Base-by-base conservation (phyloP, 768 basidiomycete genomes). In the Mycena kentingensis region DNA sequence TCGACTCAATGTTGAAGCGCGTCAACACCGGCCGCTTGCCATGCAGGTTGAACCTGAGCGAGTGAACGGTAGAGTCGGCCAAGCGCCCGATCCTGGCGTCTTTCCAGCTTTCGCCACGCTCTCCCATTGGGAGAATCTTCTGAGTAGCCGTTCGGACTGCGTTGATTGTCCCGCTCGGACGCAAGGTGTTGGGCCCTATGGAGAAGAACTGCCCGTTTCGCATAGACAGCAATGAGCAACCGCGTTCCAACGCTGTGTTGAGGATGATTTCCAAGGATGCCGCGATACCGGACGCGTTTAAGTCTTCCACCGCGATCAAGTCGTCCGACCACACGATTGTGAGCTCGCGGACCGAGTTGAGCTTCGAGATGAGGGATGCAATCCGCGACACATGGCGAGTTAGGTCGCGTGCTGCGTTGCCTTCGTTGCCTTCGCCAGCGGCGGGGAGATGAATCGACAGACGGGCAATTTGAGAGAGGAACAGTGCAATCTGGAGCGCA, bases 401-500 rank as follows among this genome's bases (percentile, higher is more conserved):
- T 4, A 54, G 45, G n/a, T 41, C 29, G 16, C n/a, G n/a, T n/a
- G n/a, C n/a, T n/a, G n/a, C n/a, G n/a, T n/a, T n/a, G n/a, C n/a
- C n/a, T n/a, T n/a, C n/a, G n/a, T n/a, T n/a, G n/a, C n/a, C n/a
- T n/a, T n/a, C n/a, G n/a, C n/a, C n/a, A n/a, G n/a, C n/a, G n/a
- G n/a, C n/a, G 52, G 24, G 12, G 34, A 39, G 4, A 51, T 45
- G 21, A 43, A 54, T 22, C 38, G 46, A 8, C 37, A 60, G 48
- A 7, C 36, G 8, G 46, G 12, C n/a, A 26, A 60, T 42, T 4
- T 42, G 21, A 16, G 53, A 37, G 6, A 60, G 28, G 25, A 52
- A 55, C 10, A 52, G 43, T 4, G 58, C 46, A 29, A 60, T 52
- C 18, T 52, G 58, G 7, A 60, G 51, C 15, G 58, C 58, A 19